Conservation (phyloP, 306 rosid species). For the Glycine soja region DNA sequence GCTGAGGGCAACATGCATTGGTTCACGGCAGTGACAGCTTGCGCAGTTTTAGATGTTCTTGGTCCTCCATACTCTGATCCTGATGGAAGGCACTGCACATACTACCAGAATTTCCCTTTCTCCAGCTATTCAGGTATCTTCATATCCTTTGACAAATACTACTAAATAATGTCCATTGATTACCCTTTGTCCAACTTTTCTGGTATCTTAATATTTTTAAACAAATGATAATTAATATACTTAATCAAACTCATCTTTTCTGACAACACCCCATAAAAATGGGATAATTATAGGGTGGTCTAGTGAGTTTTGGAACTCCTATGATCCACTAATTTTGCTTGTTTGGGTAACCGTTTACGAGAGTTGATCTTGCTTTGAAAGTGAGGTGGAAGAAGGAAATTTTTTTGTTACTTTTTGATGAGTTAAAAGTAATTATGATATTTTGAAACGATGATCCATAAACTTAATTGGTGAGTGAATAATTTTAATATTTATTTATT, state of each 20-base stretch:
- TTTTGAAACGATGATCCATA: no score
- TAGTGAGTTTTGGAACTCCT: not conserved
- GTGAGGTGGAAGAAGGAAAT: no score
- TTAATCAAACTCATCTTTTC: not conserved
- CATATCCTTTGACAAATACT: not conserved
- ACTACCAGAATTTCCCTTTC: constrained; percentile 68
- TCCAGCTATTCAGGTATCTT: constrained; percentile 67
- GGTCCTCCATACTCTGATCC: constrained; percentile 96
- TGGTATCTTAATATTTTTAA: constrained; percentile 29
- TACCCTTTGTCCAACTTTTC: constrained; percentile 62
- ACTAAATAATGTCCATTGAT: not conserved
- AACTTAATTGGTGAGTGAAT: no score
- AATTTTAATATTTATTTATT: no score
- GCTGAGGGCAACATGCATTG: constrained; percentile 93
- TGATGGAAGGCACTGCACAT: constrained; percentile 83
- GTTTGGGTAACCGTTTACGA: no score
- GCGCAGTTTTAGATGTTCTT: constrained; percentile 90
- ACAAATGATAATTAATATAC: not conserved
- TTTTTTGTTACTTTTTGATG: no score
- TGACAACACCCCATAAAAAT: not conserved
- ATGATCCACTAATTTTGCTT: no score
- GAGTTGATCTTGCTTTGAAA: no score
- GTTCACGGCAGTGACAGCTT: constrained; percentile 91
- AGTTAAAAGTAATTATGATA: no score
- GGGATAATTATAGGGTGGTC: not conserved